Evolutionary conservation across 1,139 yeast species (phyloP).

Genomic region (Entelexis sorbosivorans): DNA sequence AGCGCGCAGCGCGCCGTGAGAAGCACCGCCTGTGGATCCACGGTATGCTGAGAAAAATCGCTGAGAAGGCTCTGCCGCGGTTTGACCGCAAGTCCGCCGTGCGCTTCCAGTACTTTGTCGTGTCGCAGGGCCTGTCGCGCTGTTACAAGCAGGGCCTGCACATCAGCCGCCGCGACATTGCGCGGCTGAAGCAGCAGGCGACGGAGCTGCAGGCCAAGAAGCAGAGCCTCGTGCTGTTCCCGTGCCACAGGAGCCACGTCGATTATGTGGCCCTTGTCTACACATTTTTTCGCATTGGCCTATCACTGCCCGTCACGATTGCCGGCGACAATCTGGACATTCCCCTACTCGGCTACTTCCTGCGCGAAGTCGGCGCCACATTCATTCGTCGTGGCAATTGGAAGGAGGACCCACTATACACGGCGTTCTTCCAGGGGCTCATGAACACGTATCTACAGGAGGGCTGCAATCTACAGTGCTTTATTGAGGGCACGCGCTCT

Average conservation of each 20-base stretch:
- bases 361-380: slow-evolving; percentile 36
- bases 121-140: slow-evolving; percentile 33
- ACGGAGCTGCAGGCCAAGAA: slow-evolving; percentile 30
- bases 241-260: slow-evolving; percentile 54
- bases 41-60: slow-evolving; percentile 28
- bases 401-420: slow-evolving; percentile 46
- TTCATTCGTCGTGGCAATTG: slow-evolving; percentile 34
- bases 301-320: slow-evolving; percentile 50
- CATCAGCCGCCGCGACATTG: slow-evolving; percentile 31
- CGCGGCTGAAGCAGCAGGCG: slow-evolving; percentile 30
- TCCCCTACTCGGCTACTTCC: slow-evolving; percentile 43
- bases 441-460: slow-evolving; percentile 43
- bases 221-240: slow-evolving; percentile 34
- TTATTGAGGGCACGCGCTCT: slow-evolving; percentile 58
- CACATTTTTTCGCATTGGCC: slow-evolving; percentile 45
- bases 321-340: slow-evolving; percentile 63
- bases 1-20: slow-evolving; percentile 25
- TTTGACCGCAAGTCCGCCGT: slow-evolving; percentile 30
- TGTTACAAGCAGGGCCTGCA: slow-evolving; percentile 38
- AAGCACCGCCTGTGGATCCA: slow-evolving; percentile 29
- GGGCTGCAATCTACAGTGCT: slow-evolving; percentile 50
- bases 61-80: slow-evolving; percentile 30
- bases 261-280: slow-evolving; percentile 56
- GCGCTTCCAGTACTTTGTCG: slow-evolving; percentile 31
- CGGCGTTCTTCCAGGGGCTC: slow-evolving; percentile 42